A percentile compares a stretch with the other conserved stretches of the same genome.
Conservation (phyloP, 2,329 filamentous ascomycete species). For the Geosmithia flava region DNA sequence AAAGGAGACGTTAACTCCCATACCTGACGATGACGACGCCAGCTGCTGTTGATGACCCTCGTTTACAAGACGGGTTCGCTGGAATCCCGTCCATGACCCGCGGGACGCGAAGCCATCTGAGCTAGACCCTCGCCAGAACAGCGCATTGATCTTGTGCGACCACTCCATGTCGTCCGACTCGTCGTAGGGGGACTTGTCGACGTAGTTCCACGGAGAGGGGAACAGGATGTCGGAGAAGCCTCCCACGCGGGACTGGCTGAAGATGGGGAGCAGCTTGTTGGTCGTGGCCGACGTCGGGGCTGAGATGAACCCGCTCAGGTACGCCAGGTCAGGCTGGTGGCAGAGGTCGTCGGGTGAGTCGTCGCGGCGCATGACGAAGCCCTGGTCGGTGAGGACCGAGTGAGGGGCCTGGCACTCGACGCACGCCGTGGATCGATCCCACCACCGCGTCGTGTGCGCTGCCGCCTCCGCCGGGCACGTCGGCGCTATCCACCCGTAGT, state of each 20-base stretch:
- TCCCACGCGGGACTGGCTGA: slow-evolving; percentile 40
- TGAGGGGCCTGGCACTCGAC: slow-evolving; percentile 20
- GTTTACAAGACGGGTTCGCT: slow-evolving; percentile 55
- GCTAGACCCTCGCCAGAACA: slow-evolving; percentile 47
- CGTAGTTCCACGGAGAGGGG: slow-evolving; percentile 43
- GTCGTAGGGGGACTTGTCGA: slow-evolving; percentile 41
- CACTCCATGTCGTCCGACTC: slow-evolving; percentile 31
- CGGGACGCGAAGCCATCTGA: slow-evolving; percentile 30
- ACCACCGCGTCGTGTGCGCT: slow-evolving; percentile 24
- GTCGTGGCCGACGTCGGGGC: slow-evolving; percentile 37
- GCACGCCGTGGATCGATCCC: slow-evolving; percentile 22
- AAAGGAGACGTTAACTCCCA: slow-evolving; percentile 21
- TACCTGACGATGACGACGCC: slow-evolving; percentile 3
- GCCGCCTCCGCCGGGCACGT: slow-evolving; percentile 33
- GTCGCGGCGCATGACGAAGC: slow-evolving; percentile 26
- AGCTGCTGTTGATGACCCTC: slow-evolving; percentile 26
- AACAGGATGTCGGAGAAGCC: slow-evolving; percentile 41
- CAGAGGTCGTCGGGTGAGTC: slow-evolving; percentile 28
- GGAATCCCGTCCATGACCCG: slow-evolving; percentile 45
- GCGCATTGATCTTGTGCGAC: slow-evolving; percentile 31
- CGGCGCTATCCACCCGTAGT: slow-evolving; percentile 20
- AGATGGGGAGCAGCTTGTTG: slow-evolving; percentile 36
- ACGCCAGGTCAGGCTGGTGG: slow-evolving; percentile 31
- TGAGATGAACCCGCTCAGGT: slow-evolving; percentile 38
- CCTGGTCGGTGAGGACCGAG: slow-evolving; percentile 12